A percentile compares a stretch with the other conserved stretches of the same genome.
Evolutionary conservation across 805 yeast genomes (phyloP).

Genomic region (Pichia nakasei): DNA sequence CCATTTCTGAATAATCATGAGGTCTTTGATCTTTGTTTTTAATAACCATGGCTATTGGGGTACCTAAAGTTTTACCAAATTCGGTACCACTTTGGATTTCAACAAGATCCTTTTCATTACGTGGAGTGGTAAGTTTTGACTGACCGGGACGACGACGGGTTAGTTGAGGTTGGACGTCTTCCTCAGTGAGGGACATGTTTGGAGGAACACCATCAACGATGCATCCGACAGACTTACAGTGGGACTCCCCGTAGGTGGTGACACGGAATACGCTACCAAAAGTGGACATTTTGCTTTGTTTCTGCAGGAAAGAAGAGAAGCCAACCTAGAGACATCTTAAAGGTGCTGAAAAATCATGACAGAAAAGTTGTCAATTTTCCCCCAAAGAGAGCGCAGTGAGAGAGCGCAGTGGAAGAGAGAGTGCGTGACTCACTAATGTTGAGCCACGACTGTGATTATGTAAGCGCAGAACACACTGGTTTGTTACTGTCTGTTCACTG

Average conservation of each 20-base stretch:
- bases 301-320: no score
- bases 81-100: conserved; percentile 94
- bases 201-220: conserved; percentile 99
- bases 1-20: conserved; percentile 91
- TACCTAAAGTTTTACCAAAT: conserved; percentile 81
- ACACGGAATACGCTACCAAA: conserved; percentile 63
- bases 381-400: no score
- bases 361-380: no score
- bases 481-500: no score
- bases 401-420: no score
- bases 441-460: no score
- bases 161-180: conserved; percentile 90
- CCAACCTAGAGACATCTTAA: no score
- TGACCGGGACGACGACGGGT: conserved; percentile 98
- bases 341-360: no score
- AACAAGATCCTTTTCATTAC: conserved; percentile 91
- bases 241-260: conserved; percentile 97
- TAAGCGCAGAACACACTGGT: no score
- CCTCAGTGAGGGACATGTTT: conserved; percentile 75
- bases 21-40: conserved; percentile 95
- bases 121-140: conserved; percentile 82
- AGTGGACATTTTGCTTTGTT: conserved; percentile 47
- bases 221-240: conserved; percentile 95
- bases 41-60: conserved; percentile 92
- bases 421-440: no score